Base-by-base conservation (phyloP, 2,329 filamentous ascomycete species). In the Aspergillus sp. region DNA sequence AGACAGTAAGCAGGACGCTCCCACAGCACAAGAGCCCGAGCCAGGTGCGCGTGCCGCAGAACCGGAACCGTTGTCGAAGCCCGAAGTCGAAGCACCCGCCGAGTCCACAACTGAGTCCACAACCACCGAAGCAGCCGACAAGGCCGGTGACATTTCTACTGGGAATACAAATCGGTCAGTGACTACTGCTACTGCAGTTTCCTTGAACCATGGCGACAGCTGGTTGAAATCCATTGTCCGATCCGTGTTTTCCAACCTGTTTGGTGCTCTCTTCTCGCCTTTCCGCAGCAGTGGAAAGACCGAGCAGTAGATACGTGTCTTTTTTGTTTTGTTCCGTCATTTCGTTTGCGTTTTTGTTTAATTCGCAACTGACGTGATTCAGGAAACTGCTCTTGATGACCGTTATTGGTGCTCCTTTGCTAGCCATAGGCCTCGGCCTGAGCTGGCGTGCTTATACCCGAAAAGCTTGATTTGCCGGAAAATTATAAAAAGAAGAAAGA, bases 1-100 rank as follows among this genome's bases (percentile, higher is more conserved):
- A 46, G 52, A 55, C 46, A 46, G 53, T 58, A 60, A 62, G 57
- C 53, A 54, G 48, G 27, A 50, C 39, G 49, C 52, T 32, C 52
- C 52, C 35, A 46, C 48, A 37, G 48, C 46, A 44, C 46, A 56
- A 42, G 56, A 59, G 12, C 60, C 58, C 20, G 65, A 66, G 38
- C 57, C 61, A 44, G 58, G 63, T 56, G 55, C 63, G 56, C 62
- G 66, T 58, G 53, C 58, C 23, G 46, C 57, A 19, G 51, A 52
- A 93, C 78, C 95, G 88, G 81, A 95, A 94, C 93, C 78, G 91
- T 88, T 46, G 86, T 94, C 76, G 88, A 56, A 54, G 45, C 49
- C 45, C n/a, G 45, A 50, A 49, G 41, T 53, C 32, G 44, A 56
- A 38, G 30, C 45, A 12, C 25, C 49, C 12, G 44, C 39, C 23